Evolutionary conservation across 2,329 filamentous ascomycete species (phyloP), one percentile per base, ranked within the genome.

Genomic region (Geoglossum cookeanum): DNA sequence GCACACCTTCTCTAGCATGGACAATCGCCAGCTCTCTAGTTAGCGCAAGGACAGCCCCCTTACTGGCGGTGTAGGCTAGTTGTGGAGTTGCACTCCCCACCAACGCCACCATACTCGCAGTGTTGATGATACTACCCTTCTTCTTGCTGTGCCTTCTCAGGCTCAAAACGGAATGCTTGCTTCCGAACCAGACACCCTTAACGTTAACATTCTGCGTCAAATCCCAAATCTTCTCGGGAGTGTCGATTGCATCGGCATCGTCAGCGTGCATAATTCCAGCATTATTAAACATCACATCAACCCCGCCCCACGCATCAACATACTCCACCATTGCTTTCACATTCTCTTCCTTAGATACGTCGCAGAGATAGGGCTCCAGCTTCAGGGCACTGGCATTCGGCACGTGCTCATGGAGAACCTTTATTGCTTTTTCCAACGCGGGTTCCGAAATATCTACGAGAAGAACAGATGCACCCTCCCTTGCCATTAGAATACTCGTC

Each of bases 231-330:
- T 80, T 82, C 74, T 95, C 88, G 55, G 87, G 83, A 1, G 89
- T 95, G 68, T 84, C 79, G 68, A 94, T 74, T 54, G 90, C 88
- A 69, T 88, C 83, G 66, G 79, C 83, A 69, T 89, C 85, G 58
- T 84, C 76, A 53, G 81, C 83, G 73, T 95, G 90, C 90, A 96
- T 96, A 70, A 96, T 96, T 57, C 90, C 90, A 29, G 90, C 90
- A 69, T 96, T 96, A 80, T 96, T 96, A 81, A 95, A 96, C 65
- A 95, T 87, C 67, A 95, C 76, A 68, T 96, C 90, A 2, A 92
- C 72, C 49, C 90, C 90, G 66, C 90, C 90, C 85, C 87, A 94
- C 58, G 79, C 68, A 70, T 96, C 90, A 58, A 91, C 73, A 8
- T 78, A 72, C 63, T 86, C 84, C 56, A 95, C 76, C 68, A 85